These are phyloP conservation scores for Pythium phragmitis DNA, from an alignment of 352 stramenopile genomes.

Conservation along the genomic window DNA sequence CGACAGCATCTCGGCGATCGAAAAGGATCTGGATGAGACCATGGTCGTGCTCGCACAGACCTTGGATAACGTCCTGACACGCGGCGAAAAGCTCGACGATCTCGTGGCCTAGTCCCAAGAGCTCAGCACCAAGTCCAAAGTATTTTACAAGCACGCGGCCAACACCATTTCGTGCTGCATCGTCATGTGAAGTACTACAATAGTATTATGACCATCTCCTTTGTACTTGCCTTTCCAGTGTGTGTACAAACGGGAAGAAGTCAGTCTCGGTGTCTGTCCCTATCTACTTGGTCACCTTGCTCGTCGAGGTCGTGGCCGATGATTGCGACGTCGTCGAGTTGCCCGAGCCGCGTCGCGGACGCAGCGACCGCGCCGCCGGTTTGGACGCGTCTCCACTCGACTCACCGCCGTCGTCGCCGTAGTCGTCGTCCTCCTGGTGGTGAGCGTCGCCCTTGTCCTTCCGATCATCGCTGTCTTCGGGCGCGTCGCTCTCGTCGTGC, in stretches of 20 bases:
- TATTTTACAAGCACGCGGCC: slow-evolving; percentile 99
- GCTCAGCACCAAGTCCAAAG: slow-evolving; percentile 97
- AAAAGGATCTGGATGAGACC: slow-evolving; percentile 99
- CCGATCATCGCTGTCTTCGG: slow-evolving; percentile 20
- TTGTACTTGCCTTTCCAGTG: no score
- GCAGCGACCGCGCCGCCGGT: slow-evolving; percentile 49
- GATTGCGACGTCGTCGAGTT: slow-evolving; percentile 15
- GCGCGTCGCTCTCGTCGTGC: slow-evolving; percentile 32
- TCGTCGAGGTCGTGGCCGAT: slow-evolving; percentile 13
- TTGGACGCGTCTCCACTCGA: slow-evolving; percentile 43
- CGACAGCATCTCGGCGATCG: slow-evolving; percentile 99
- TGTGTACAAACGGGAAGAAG: no score
- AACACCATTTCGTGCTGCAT: slow-evolving; percentile 99
- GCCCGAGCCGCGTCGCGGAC: slow-evolving; percentile 47
- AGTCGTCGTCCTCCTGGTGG: slow-evolving; percentile 33
- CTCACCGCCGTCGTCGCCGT: slow-evolving; percentile 36
- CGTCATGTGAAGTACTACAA: slow-evolving; percentile 64
- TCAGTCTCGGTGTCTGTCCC: no score
- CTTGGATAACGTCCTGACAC: slow-evolving; percentile 98
- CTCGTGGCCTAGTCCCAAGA: slow-evolving; percentile 98
- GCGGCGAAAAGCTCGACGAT: slow-evolving; percentile 98
- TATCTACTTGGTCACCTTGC: slow-evolving; percentile 37
- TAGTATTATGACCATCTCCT: no score
- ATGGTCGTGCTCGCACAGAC: slow-evolving; percentile 99
- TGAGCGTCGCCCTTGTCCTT: slow-evolving; percentile 27